A percentile compares a stretch with the other conserved stretches of the same genome.
Evolutionary conservation across 805 yeast species (phyloP).

Genomic region (Schwanniomyces pseudopolymorphus): DNA sequence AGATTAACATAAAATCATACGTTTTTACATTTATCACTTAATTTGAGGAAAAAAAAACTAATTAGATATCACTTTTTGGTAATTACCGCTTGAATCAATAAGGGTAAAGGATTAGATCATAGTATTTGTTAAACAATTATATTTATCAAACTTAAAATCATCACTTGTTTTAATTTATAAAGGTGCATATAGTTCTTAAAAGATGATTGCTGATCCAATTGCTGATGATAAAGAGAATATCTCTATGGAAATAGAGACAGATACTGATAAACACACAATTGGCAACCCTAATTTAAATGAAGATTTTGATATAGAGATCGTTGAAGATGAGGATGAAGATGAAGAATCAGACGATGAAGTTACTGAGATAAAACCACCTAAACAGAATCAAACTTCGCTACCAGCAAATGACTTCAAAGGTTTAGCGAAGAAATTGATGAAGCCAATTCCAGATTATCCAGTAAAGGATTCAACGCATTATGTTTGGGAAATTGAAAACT

Average conservation of each 20-base stretch:
- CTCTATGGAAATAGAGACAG: constrained; percentile 8
- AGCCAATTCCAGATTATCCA: constrained; percentile 41
- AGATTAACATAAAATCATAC: not conserved
- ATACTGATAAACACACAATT: constrained; percentile 4
- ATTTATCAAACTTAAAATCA: not conserved
- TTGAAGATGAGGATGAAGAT: constrained; percentile 12
- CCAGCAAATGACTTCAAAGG: constrained; percentile 31
- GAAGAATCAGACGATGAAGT: constrained; percentile 3
- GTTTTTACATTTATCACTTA: not conserved
- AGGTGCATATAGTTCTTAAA: constrained; percentile 7
- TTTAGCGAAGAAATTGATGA: constrained; percentile 31
- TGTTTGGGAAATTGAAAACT: constrained; percentile 54
- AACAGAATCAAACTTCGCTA: constrained; percentile 9
- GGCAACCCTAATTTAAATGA: constrained; percentile 1
- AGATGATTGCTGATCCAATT: constrained; percentile 11
- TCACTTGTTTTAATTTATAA: constrained; percentile 3
- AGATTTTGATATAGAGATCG: constrained; percentile 8
- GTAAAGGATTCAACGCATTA: constrained; percentile 28
- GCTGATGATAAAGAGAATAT: constrained; percentile 11
- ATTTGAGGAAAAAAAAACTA: not conserved
- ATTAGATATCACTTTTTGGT: not conserved
- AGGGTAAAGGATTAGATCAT: not conserved
- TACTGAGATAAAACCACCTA: not conserved
- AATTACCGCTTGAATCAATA: not conserved
- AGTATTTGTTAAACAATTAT: not conserved